Evolutionary conservation across 2,329 filamentous ascomycete genomes (phyloP), one percentile per base, ranked within the genome.

Genomic region (Zymoseptoria pseudotritici): DNA sequence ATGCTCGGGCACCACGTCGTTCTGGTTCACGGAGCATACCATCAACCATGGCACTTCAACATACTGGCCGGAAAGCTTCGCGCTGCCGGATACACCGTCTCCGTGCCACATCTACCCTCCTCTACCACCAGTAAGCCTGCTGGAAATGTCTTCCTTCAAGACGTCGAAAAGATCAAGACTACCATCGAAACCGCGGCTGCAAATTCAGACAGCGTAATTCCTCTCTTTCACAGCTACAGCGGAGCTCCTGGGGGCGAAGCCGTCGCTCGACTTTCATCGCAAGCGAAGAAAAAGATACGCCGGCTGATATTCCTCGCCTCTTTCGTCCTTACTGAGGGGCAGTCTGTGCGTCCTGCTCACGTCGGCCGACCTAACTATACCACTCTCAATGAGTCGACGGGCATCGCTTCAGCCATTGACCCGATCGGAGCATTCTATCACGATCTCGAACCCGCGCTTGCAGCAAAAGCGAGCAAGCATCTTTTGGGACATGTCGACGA

Each of bases 1-100:
- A 66, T 66, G 65, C 54, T 63, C 4, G 61, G 58, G 53, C 29
- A 29, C 11, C 65, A 66, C 57, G 60, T 67, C 55, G 50, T 67
- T 51, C 55, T 67, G 20, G 59, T 67, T 36, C 63, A 66, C 36
- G 65, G 65, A n/a, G 63, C 59, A 20, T 61, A 53, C 8, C 65
- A 67, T 36, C 61, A 58, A 49, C 60, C 62, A 29, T 60, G 53
- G 57, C 64, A 66, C 56, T 55, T 64, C 29, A 26, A 61, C 5
- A 50, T 54, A 7, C 55, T 65, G 13, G 54, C 58, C 26, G 22
- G 22, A 10, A 50, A 61, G 22, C 59, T 66, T n/a, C 50, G 63
- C 10, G 31, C 50, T 29, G 51, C 60, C 6, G 66, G 66, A 20
- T 62, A 62, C 51, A 42, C 50, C 13, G 59, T 60, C 11, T 64